These are phyloP conservation scores for Magnolia sinica DNA, from an alignment of 164 flowering plant genomes.

Conservation along the genomic window DNA sequence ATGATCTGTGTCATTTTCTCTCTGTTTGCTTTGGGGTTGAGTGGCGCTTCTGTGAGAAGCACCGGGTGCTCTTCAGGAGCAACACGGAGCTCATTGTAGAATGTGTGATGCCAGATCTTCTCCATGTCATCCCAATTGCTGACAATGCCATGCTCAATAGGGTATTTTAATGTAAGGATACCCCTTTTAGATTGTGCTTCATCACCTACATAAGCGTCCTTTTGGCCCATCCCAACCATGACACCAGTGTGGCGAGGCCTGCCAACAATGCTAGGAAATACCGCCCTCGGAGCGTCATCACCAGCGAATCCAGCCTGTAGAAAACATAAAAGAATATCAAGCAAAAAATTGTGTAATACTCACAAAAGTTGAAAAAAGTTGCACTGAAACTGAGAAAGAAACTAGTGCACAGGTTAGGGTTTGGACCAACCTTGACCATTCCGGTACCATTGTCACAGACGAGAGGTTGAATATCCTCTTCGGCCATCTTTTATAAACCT, in stretches of 20 bases:
- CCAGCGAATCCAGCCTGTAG: slow-evolving; percentile 75
- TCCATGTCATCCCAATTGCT: slow-evolving; percentile 90
- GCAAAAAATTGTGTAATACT: not conserved
- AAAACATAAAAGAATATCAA: not conserved
- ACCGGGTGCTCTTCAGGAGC: slow-evolving; percentile 88
- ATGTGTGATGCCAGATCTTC: slow-evolving; percentile 81
- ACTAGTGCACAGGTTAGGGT: not conserved
- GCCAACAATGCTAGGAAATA: slow-evolving; percentile 72
- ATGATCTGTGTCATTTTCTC: slow-evolving; percentile 81
- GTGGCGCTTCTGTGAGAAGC: slow-evolving; percentile 75
- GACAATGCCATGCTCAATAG: slow-evolving; percentile 78
- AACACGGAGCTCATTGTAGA: slow-evolving; percentile 74
- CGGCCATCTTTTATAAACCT: slow-evolving; percentile 41
- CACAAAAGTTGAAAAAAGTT: not conserved
- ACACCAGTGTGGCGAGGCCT: slow-evolving; percentile 76
- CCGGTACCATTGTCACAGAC: slow-evolving; percentile 76
- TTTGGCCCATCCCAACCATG: slow-evolving; percentile 88
- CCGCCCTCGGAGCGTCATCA: slow-evolving; percentile 78
- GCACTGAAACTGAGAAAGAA: not conserved
- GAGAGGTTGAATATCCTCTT: slow-evolving; percentile 68
- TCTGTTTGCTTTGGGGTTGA: slow-evolving; percentile 75
- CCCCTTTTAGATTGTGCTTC: slow-evolving; percentile 81
- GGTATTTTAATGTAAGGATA: slow-evolving; percentile 66
- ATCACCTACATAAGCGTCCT: slow-evolving; percentile 74
- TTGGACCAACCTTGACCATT: slow-evolving; percentile 57